Percentiles rank a stretch among this genome's conserved stretches.
Evolutionary conservation across 345 rosid species (phyloP).

Genomic region (Atalantia buxifolia): DNA sequence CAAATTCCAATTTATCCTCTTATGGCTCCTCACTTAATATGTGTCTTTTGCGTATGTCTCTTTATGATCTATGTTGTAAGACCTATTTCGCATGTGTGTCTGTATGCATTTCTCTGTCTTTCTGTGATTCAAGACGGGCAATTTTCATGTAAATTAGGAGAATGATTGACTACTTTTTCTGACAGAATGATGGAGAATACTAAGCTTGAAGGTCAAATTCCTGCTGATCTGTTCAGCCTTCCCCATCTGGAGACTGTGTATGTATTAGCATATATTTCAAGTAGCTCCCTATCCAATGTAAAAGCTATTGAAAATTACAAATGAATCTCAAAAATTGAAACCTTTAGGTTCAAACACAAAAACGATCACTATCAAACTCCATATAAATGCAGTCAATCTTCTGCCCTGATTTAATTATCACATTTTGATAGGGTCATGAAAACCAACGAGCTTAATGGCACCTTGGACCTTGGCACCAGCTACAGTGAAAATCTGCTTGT

Average conservation of each 20-base stretch:
- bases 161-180: neutral
- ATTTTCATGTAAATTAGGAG: neutral
- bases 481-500: constrained; percentile 42
- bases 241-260: constrained; percentile 63
- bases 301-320: neutral
- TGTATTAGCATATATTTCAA: constrained; percentile 23
- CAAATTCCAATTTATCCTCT: neutral
- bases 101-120: neutral
- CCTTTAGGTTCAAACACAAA: neutral
- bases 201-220: constrained; percentile 50
- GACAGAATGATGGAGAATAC: constrained; percentile 64
- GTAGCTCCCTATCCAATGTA: neutral
- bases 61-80: neutral
- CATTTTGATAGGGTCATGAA: constrained; percentile 40
- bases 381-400: neutral
- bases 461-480: constrained; percentile 50
- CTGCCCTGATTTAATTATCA: neutral
- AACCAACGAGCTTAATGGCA: constrained; percentile 44
- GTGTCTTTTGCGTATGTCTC: neutral
- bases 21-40: neutral
- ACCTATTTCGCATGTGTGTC: neutral
- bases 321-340: neutral
- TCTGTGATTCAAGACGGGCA: neutral
- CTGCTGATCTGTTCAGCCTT: constrained; percentile 51
- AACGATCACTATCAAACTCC: neutral